Conservation (phyloP, 768 basidiomycete species). For the Mycena vitilis region DNA sequence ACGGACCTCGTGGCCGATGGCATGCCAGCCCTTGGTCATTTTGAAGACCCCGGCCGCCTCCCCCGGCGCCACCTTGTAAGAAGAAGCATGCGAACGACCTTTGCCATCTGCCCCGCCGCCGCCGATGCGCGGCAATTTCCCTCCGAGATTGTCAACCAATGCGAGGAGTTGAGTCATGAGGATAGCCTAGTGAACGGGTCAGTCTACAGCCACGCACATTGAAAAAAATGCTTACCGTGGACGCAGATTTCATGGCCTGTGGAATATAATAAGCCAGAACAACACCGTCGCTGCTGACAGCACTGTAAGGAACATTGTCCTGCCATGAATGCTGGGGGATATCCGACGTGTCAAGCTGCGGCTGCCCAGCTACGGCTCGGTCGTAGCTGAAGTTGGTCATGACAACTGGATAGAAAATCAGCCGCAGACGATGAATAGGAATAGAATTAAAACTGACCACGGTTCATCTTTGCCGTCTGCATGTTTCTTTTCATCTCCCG, state of each 20-base stretch:
- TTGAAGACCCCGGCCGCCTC: background rate
- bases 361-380: background rate
- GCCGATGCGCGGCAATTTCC: background rate
- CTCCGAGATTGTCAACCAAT: background rate
- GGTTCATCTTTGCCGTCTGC: background rate
- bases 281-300: conserved; percentile 1
- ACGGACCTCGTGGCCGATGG: background rate
- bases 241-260: background rate
- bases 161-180: background rate
- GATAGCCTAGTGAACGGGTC: background rate
- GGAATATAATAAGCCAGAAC: background rate
- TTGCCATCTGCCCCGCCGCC: background rate
- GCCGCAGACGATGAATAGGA: background rate
- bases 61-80: background rate
- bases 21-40: conserved; percentile 5
- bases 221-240: background rate
- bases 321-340: background rate
- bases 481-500: conserved; percentile 1
- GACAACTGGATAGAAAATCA: background rate
- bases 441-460: background rate
- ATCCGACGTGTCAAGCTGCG: background rate
- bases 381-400: background rate
- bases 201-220: no score
- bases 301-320: background rate
- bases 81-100: background rate